Evolutionary conservation across 73 alveolate genomes (phyloP).

Genomic region (Paramecium biaurelia): DNA sequence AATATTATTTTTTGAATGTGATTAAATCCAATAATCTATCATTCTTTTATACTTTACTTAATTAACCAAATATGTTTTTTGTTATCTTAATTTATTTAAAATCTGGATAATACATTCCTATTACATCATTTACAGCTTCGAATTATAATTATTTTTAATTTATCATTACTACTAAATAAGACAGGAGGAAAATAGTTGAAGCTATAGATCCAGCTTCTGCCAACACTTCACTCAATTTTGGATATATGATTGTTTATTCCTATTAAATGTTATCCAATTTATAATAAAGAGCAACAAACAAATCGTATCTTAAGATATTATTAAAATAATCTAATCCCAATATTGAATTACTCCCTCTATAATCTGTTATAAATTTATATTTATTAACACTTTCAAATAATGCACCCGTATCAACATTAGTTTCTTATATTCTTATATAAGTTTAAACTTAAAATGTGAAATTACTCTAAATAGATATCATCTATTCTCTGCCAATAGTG

Average conservation of each 20-base stretch:
- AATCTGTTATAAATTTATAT: neutral
- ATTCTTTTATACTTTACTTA: neutral
- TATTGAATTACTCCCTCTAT: neutral
- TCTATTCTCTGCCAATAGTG: neutral
- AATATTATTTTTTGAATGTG: neutral
- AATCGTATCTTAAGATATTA: neutral
- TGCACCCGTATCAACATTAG: neutral
- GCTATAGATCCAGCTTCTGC: slow-evolving; percentile 9
- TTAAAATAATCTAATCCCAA: neutral
- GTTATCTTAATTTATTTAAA: neutral
- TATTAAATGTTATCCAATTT: neutral
- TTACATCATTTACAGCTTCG: neutral
- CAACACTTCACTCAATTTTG: neutral
- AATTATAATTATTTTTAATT: neutral
- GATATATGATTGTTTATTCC: neutral
- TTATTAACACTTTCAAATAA: neutral
- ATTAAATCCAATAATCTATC: neutral
- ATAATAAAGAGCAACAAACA: neutral
- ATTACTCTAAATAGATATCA: neutral
- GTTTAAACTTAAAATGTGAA: neutral
- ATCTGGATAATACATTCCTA: neutral
- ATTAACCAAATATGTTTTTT: neutral
- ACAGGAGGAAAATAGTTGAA: neutral
- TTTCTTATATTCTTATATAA: neutral
- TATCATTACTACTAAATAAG: neutral